Evolutionary conservation across 305 asterid genomes (phyloP).

Genomic region (Andrographis paniculata): DNA sequence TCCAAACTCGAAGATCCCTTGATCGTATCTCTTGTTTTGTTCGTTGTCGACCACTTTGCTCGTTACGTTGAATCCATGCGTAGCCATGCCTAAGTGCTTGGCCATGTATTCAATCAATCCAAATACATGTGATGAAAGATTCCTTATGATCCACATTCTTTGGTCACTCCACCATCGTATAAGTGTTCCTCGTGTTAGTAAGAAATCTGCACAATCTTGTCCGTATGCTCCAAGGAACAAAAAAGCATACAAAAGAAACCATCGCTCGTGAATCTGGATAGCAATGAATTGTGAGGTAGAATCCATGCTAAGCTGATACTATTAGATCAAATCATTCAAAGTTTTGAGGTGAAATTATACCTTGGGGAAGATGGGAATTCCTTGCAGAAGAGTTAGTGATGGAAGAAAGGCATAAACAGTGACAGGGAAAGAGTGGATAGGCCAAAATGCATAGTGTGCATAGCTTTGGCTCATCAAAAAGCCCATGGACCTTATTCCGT

Average conservation of each 20-base stretch:
- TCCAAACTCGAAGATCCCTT: conserved; percentile 64
- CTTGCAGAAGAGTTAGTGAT: conserved; percentile 50
- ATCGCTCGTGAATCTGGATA: conserved; percentile 37
- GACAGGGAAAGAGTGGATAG: conserved; percentile 48
- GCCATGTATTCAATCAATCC: conserved; percentile 35
- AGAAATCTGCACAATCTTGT: conserved; percentile 56
- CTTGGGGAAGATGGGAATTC: conserved; percentile 61
- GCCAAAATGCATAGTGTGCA: conserved; percentile 50
- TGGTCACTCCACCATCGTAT: conserved; percentile 83
- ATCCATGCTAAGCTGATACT: too few relatives aligned
- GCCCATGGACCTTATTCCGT: conserved; percentile 42
- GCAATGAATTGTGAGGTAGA: too few relatives aligned
- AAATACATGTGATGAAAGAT: conserved; percentile 29
- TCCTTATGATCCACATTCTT: conserved; percentile 65
- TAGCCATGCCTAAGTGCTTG: conserved; percentile 44
- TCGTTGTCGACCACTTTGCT: conserved; percentile 77
- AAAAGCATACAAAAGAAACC: conserved; percentile 41
- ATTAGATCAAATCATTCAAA: background rate
- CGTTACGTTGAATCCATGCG: conserved; percentile 64
- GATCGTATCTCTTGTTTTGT: conserved; percentile 46
- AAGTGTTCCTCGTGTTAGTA: conserved; percentile 33
- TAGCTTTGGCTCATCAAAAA: conserved; percentile 38
- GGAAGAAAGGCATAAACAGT: conserved; percentile 53
- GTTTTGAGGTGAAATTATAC: conserved; percentile 20
- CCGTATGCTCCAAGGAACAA: conserved; percentile 60